phyloP scores from a whole-genome alignment of 2,329 filamentous ascomycete species.

The Boeremia exigua region DNA sequence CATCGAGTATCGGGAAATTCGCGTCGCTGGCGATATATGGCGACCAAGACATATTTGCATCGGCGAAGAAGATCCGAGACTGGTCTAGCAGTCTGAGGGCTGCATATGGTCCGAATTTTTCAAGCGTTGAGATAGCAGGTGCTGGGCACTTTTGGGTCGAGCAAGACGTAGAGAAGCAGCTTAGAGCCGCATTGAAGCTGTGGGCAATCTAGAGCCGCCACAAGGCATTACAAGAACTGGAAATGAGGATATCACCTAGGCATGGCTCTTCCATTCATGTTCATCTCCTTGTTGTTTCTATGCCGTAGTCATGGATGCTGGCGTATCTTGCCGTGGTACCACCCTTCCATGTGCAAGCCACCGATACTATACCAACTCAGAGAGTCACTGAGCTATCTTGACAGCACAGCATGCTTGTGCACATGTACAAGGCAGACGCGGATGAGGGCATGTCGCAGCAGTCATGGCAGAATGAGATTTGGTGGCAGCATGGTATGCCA shows the following conservation, averaged over 20 bases:
- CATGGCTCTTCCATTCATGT: neutral
- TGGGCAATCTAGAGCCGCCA: slow-evolving; percentile 47
- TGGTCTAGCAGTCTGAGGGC: slow-evolving; percentile 67
- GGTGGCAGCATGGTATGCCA: neutral
- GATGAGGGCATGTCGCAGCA: slow-evolving; percentile 34
- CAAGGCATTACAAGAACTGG: neutral
- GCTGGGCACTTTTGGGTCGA: slow-evolving; percentile 62
- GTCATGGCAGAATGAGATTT: slow-evolving; percentile 18
- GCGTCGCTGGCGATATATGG: slow-evolving; percentile 75
- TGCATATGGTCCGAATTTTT: slow-evolving; percentile 41
- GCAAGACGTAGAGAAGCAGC: slow-evolving; percentile 45
- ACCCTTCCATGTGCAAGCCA: no score
- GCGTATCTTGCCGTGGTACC: no score
- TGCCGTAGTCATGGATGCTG: neutral
- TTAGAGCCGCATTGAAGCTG: slow-evolving; percentile 48
- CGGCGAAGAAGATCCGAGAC: slow-evolving; percentile 65
- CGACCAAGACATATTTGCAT: slow-evolving; percentile 75
- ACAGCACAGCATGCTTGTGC: slow-evolving; percentile 16
- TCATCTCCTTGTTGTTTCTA: neutral
- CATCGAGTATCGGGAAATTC: slow-evolving; percentile 33
- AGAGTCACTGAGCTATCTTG: slow-evolving; percentile 19
- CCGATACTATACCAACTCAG: neutral
- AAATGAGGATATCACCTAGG: neutral
- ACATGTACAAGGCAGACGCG: slow-evolving; percentile 10
- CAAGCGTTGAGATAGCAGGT: slow-evolving; percentile 53